Evolutionary conservation across 2,329 filamentous ascomycete genomes (phyloP), one percentile per base, ranked within the genome.

Genomic region (Paracoccidioides lutzii): DNA sequence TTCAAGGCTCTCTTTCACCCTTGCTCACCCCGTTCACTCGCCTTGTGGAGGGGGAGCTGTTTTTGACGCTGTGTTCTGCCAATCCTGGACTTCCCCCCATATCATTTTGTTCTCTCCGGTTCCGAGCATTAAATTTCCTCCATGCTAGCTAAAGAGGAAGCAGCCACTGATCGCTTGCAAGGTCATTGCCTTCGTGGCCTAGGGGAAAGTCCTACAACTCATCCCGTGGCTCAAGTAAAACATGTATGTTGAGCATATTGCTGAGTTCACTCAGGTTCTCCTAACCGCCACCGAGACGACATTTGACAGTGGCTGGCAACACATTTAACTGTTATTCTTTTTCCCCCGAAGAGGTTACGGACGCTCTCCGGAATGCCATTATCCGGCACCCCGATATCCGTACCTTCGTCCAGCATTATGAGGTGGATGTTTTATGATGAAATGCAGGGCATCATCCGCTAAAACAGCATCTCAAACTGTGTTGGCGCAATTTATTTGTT

Each of bases 181-280:
- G 22, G 22, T 22, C 22, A 22, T 22, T 22, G 22, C 22, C 22
- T 22, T 22, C 2, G 22, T 22, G 22, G 22, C 22, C 22, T 22
- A 43, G 22, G 3, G 5, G 37, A 65, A 69, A 53, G 55, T 59
- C 0, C 61, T 70, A 30, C 49, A 56, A 14, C 52, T 64, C 33
- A 43, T 53, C 41, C 9, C 52, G 43, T 51, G 58, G 43, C 60
- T 56, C 42, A 69, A 68, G 59, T 56, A 57, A 42, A 66, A 58
- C n/a, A 70, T 70, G 55, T 69, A 65, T 56, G 58, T 67, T 48
- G 59, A 68, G 56, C 64, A 69, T 60, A 56, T 69, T 14, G 62
- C 61, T 14, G 61, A 69, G 57, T 68, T 66, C 54, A 59, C 64
- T 1, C 53, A 58, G 51, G 61, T 68, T 15, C 55, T 69, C 15